phyloP scores from a whole-genome alignment of 2,329 filamentous ascomycete genomes.

The Sporothrix schenckii region DNA sequence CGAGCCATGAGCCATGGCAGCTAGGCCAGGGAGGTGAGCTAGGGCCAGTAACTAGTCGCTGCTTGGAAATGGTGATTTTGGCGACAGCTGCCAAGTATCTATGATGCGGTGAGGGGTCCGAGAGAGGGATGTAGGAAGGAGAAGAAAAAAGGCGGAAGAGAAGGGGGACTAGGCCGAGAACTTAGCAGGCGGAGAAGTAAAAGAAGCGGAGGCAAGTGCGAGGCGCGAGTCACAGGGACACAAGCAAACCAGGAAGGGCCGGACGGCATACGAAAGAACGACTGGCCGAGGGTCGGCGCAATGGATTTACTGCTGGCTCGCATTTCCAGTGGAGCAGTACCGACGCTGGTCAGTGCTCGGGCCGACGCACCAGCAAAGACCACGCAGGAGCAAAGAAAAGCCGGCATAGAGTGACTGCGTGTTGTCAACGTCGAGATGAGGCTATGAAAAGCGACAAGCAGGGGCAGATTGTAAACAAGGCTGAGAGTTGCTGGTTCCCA shows the following conservation, averaged over 20 bases:
- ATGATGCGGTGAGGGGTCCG: not conserved
- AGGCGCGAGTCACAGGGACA: not conserved
- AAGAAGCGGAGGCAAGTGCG: not conserved
- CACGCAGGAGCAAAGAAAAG: not conserved
- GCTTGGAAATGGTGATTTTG: not conserved
- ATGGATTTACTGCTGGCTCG: not conserved
- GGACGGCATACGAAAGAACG: not conserved
- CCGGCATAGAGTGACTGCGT: not conserved
- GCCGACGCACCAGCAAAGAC: not conserved
- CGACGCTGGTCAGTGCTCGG: not conserved
- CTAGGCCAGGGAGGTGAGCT: not conserved
- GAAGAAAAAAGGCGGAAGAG: too few relatives aligned
- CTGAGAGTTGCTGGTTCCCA: not conserved
- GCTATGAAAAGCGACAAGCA: not conserved
- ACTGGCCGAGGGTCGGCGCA: slow-evolving; percentile 18
- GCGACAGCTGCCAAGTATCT: not conserved
- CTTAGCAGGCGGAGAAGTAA: not conserved
- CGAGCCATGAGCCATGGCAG: not conserved
- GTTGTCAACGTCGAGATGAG: not conserved
- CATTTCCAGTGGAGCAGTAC: not conserved
- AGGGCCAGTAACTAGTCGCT: not conserved
- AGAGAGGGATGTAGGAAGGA: not conserved
- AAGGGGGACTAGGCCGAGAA: too few relatives aligned
- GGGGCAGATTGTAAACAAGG: not conserved
- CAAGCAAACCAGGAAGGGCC: not conserved